Conservation (phyloP, 345 rosid genomes). For the Boechera stricta region DNA sequence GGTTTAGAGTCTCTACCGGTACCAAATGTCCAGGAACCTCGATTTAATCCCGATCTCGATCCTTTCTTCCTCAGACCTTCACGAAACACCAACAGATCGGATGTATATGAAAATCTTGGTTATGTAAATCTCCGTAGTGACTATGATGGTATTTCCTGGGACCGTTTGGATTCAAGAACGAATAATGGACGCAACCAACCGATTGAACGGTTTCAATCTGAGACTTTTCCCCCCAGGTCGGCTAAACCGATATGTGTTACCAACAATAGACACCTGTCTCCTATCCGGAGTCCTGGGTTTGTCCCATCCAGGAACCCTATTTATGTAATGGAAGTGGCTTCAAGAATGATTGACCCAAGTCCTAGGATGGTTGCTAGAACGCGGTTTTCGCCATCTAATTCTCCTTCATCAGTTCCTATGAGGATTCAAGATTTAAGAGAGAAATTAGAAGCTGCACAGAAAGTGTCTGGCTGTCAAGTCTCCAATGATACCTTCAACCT, state of each 20-base stretch:
- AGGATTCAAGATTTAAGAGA: conserved; percentile 75
- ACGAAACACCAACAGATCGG: conserved; percentile 46
- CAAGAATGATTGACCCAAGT: conserved; percentile 79
- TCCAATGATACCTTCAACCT: conserved; percentile 37
- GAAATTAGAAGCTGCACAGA: conserved; percentile 71
- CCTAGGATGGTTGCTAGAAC: conserved; percentile 52
- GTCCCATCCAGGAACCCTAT: conserved; percentile 56
- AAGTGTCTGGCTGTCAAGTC: conserved; percentile 52
- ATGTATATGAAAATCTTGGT: conserved; percentile 53
- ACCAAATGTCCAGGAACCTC: conserved; percentile 51
- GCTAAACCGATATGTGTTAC: conserved; percentile 68
- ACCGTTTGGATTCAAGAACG: conserved; percentile 48
- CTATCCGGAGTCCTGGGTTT: conserved; percentile 70
- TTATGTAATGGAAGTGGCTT: conserved; percentile 79
- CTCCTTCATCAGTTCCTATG: conserved; percentile 71
- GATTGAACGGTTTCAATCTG: conserved; percentile 80
- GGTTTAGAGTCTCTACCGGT: conserved; percentile 88
- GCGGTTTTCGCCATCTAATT: conserved; percentile 52
- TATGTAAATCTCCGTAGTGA: conserved; percentile 45
- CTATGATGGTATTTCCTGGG: conserved; percentile 48
- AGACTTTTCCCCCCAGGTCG: conserved; percentile 74
- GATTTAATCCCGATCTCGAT: conserved; percentile 48
- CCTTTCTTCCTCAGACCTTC: conserved; percentile 46
- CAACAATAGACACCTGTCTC: conserved; percentile 78
- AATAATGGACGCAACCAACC: conserved; percentile 56